These are phyloP conservation scores for Diphasiastrum complanatum DNA, from an alignment of 83 land plant species.

Conservation along the genomic window DNA sequence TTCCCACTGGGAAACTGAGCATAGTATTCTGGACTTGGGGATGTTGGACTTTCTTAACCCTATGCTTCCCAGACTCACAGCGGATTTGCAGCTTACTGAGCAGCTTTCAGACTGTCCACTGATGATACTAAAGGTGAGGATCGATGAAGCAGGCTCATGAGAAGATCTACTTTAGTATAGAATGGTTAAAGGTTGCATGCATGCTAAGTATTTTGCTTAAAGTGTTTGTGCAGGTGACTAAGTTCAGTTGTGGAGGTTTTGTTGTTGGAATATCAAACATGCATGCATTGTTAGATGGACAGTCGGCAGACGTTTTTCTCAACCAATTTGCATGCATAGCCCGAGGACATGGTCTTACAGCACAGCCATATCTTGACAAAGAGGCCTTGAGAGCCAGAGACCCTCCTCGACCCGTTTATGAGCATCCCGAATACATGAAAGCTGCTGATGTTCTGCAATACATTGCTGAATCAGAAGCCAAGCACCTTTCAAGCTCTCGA, in stretches of 20 bases:
- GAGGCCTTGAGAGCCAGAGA: background rate
- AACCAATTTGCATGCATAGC: background rate
- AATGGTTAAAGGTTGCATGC: background rate
- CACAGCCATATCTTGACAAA: background rate
- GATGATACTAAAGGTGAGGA: background rate
- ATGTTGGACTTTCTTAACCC: background rate
- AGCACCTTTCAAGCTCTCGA: background rate
- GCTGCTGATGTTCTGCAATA: background rate
- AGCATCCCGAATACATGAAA: background rate
- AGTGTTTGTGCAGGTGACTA: background rate
- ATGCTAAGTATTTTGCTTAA: background rate
- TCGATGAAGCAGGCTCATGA: too few species aligned
- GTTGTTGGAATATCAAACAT: background rate
- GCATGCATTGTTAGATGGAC: background rate
- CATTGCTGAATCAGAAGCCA: background rate
- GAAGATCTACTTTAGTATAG: background rate
- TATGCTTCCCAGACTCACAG: background rate
- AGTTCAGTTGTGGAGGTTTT: background rate
- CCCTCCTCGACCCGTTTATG: background rate
- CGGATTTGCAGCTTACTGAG: background rate
- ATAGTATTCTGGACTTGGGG: background rate
- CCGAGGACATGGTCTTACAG: background rate
- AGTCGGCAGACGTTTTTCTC: background rate
- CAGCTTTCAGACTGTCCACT: background rate
- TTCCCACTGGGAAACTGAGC: background rate